Evolutionary conservation across 1,284 basidiomycete genomes (phyloP).

Genomic region (Tylopilus sp.): DNA sequence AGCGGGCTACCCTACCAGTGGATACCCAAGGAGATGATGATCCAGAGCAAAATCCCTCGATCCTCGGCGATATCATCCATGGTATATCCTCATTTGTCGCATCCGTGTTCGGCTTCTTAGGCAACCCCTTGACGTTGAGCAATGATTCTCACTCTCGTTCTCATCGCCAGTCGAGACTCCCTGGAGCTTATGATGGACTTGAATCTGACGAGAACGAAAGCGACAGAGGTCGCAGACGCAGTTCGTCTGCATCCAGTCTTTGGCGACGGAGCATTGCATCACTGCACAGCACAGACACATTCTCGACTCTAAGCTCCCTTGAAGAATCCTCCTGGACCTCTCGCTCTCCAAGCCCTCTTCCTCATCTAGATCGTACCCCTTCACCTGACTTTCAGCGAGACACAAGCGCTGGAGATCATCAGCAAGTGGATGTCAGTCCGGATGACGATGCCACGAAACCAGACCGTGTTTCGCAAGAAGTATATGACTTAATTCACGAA

Average conservation of each 20-base stretch:
- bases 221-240: conserved; percentile 11
- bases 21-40: neutral
- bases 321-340: conserved; percentile 48
- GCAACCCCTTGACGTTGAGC: neutral
- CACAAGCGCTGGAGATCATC: neutral
- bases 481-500: conserved; percentile 50
- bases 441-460: neutral
- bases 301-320: conserved; percentile 62
- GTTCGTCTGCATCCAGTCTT: neutral
- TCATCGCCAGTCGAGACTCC: conserved; percentile 17
- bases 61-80: conserved; percentile 32
- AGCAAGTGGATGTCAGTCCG: neutral
- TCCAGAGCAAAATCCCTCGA: conserved; percentile 12
- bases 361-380: conserved; percentile 27
- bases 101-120: conserved; percentile 26
- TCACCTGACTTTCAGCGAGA: conserved; percentile 40
- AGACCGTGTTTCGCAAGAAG: conserved; percentile 29
- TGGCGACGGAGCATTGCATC: conserved; percentile 21
- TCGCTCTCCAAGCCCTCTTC: conserved; percentile 35
- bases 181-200: conserved; percentile 20
- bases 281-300: conserved; percentile 46
- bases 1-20: neutral
- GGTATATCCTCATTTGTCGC: conserved; percentile 26
- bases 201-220: conserved; percentile 14
- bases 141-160: conserved; percentile 2